phyloP scores from a whole-genome alignment of 257 asterid genomes.

The Plectranthus barbatus region DNA sequence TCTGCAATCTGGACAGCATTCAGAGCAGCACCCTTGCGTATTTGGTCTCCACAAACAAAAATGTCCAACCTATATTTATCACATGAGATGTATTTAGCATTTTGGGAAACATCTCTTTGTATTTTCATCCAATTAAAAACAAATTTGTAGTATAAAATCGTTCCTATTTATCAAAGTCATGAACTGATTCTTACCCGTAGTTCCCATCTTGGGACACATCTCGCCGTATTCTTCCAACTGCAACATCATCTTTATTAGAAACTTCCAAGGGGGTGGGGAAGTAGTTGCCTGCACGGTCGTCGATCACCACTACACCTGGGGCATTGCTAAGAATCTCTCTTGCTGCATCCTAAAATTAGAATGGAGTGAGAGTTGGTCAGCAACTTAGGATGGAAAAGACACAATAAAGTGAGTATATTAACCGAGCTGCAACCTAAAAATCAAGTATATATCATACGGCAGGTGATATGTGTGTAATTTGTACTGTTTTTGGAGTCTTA shows the following conservation, averaged over 20 bases:
- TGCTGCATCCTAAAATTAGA: conserved; percentile 39
- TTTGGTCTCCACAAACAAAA: conserved; percentile 93
- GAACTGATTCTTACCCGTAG: conserved; percentile 47
- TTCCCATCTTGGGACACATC: conserved; percentile 86
- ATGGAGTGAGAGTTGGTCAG: too few species aligned
- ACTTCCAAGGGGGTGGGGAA: conserved; percentile 91
- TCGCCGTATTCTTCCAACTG: conserved; percentile 87
- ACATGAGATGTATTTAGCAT: conserved; percentile 36
- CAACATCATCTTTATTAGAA: conserved; percentile 81
- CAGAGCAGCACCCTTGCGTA: conserved; percentile 95
- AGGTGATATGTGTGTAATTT: too few species aligned
- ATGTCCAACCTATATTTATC: conserved; percentile 76
- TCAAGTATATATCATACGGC: neutral
- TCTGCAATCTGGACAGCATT: conserved; percentile 88
- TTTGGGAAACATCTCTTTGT: conserved; percentile 77
- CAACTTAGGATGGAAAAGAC: too few species aligned
- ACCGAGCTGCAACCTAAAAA: conserved; percentile 50
- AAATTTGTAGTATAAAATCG: too few species aligned
- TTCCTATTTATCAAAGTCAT: too few species aligned
- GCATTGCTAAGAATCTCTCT: conserved; percentile 69
- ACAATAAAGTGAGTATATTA: too few species aligned
- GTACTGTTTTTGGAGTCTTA: too few species aligned
- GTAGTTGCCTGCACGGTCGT: conserved; percentile 67
- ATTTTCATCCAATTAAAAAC: conserved; percentile 94
- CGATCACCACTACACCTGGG: conserved; percentile 71